Evolutionary conservation across 2,329 filamentous ascomycete species (phyloP).

Genomic region (Pezicula carpinea): DNA sequence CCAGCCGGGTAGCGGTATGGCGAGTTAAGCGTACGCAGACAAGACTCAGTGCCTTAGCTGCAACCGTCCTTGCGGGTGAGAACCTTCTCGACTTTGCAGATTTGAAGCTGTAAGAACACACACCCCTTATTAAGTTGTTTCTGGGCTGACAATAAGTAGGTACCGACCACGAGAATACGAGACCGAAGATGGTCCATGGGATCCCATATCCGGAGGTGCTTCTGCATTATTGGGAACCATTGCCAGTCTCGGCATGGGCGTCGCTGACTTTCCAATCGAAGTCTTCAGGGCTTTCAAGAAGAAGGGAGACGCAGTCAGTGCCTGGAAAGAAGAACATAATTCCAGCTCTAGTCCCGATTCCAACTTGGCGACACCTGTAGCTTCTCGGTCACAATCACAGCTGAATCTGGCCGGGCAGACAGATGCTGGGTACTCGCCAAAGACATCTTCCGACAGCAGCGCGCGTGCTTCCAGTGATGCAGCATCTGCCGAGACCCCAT

Average conservation of each 20-base stretch:
- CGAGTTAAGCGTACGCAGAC: conserved; percentile 63
- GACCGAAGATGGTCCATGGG: conserved; percentile 72
- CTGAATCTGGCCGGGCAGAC: conserved; percentile 10
- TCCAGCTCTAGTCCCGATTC: conserved; percentile 5
- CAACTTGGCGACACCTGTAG: conserved; percentile 6
- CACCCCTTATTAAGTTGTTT: background rate
- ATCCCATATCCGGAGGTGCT: conserved; percentile 73
- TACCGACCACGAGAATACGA: conserved; percentile 63
- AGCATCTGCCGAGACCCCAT: conserved; percentile 11
- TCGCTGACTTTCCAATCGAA: conserved; percentile 66
- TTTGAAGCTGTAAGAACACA: conserved; percentile 61
- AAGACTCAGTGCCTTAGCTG: conserved; percentile 67
- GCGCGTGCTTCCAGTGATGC: conserved; percentile 15
- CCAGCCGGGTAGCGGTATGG: conserved; percentile 69
- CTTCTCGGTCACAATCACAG: conserved; percentile 11
- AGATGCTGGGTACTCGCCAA: conserved; percentile 8
- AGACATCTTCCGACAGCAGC: conserved; percentile 22
- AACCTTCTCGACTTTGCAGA: conserved; percentile 64
- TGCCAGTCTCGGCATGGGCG: conserved; percentile 73
- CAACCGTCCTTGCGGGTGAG: conserved; percentile 60
- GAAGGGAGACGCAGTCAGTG: conserved; percentile 11
- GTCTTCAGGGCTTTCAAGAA: conserved; percentile 40
- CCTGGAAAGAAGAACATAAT: conserved; percentile 1
- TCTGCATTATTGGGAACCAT: conserved; percentile 79
- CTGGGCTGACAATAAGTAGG: conserved; percentile 23